Evolutionary conservation across 768 basidiomycete species (phyloP).

Genomic region (Tulasnella sp.): DNA sequence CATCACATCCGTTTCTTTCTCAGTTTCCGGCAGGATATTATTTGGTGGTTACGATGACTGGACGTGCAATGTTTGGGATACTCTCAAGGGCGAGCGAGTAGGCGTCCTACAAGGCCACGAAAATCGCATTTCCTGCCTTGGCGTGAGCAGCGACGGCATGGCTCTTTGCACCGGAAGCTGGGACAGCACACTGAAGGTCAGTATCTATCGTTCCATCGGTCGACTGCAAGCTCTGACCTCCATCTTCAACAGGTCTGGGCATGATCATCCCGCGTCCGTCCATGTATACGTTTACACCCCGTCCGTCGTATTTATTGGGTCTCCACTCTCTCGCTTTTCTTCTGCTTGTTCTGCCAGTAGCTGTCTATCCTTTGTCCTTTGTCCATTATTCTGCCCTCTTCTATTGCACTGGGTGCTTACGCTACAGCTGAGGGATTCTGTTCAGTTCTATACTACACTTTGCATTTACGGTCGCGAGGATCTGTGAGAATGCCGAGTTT

Average conservation of each 20-base stretch:
- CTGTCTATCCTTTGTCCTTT: not conserved
- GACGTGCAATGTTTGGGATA: slow-evolving; percentile 99
- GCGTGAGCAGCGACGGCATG: slow-evolving; percentile 94
- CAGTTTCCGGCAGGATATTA: slow-evolving; percentile 90
- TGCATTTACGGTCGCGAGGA: not conserved
- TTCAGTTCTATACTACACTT: not conserved
- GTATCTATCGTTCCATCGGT: not conserved
- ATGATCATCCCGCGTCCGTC: not conserved
- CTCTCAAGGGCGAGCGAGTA: slow-evolving; percentile 94
- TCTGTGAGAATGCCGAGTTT: not conserved
- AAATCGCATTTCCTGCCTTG: slow-evolving; percentile 94
- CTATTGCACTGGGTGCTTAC: slow-evolving; percentile 20
- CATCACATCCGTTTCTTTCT: slow-evolving; percentile 98
- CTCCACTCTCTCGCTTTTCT: not conserved
- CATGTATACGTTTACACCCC: not conserved
- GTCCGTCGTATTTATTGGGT: not conserved
- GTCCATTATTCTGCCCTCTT: slow-evolving; percentile 21
- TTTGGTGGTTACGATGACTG: slow-evolving; percentile 99
- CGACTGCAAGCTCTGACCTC: not conserved
- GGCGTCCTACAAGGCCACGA: slow-evolving; percentile 97
- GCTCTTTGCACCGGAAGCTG: slow-evolving; percentile 97
- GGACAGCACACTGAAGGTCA: slow-evolving; percentile 91
- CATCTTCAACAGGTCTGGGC: not conserved
- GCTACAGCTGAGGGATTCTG: not conserved
- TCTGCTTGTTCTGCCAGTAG: not conserved